Base-by-base conservation (phyloP, 2,329 filamentous ascomycete genomes). In the Didymella arachidicola region DNA sequence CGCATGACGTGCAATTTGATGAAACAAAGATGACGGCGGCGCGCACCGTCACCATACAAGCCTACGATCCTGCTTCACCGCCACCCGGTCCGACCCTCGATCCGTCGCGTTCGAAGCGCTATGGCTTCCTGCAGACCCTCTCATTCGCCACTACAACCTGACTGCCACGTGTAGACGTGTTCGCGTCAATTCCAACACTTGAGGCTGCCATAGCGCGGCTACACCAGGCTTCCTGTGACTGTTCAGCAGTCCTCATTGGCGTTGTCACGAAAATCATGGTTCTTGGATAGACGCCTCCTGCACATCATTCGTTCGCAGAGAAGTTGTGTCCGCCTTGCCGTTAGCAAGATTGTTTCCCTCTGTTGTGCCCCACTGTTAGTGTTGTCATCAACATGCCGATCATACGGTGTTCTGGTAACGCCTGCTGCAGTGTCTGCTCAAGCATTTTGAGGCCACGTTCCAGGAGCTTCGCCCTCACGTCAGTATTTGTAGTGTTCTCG, bases 151-250 rank as follows among this genome's bases (percentile, higher is more conserved):
- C 34, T 59, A 51, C 38, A 55, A 43, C 47, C 36, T 47, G 47
- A 57, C 57, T 64, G 64, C 62, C 63, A 70, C 64, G 62, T 67
- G 53, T 65, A 27, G 18, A 47, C 16, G 22, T 26, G 49, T 44
- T 53, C 39, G 44, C 50, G 44, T 58, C 44, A 49, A 27, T 25
- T 44, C 49, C 38, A 50, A 53, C 55, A 44, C 53, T 44, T 57
- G 51, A 47, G 47, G 53, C 58, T 53, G 55, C 60, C 43, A 29
- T 45, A 58, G 55, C 60, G 64, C 61, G 66, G 65, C 66, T 66
- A 67, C 56, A 26, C 25, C 46, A 36, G 46, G 32, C 45, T 51
- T 34, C 27, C 46, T 53, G 25, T 38, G 46, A 42, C 50, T 29
- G 19, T 26, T 45, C 47, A 38, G n/a, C 53, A 47, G 39, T 36